Conservation (phyloP, 108 stramenopile species). For the Pseudonitzschia multiseries region DNA sequence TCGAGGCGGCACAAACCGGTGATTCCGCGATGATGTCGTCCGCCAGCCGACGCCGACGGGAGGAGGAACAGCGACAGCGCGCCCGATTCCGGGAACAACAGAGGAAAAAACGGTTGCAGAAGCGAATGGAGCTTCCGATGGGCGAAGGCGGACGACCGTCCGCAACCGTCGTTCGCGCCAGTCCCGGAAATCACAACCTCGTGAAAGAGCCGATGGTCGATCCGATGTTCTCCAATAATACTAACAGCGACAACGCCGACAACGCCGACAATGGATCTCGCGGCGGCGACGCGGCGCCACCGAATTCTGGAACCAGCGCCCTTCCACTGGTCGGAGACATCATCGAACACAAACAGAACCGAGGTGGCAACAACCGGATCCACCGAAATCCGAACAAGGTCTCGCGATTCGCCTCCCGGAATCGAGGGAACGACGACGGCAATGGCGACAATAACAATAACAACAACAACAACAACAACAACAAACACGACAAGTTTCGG, state of each 20-base stretch:
- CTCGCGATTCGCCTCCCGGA: conserved; percentile 30
- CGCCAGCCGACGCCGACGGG: too few relatives aligned
- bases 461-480: not conserved
- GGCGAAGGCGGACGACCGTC: conserved; percentile 68
- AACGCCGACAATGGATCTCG: not conserved
- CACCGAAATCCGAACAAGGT: not conserved
- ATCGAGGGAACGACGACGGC: not conserved
- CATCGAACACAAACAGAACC: conserved; percentile 23
- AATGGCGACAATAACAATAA: not conserved
- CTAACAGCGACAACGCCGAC: too few relatives aligned
- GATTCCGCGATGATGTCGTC: not conserved
- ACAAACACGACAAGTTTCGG: not conserved
- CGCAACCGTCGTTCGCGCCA: conserved; percentile 60
- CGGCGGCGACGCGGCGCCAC: not conserved
- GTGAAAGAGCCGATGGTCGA: not conserved
- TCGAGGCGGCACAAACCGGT: conserved; percentile 30
- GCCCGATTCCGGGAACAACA: not conserved
- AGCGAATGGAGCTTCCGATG: conserved; percentile 58
- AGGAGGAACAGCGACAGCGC: not conserved
- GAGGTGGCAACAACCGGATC: not conserved
- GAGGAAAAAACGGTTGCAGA: conserved; percentile 30
- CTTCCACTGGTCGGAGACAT: conserved; percentile 33
- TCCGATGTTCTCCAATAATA: not conserved
- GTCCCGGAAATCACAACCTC: conserved; percentile 22
- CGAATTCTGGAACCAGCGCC: not conserved